Evolutionary conservation across 176 grass and related monocot genomes (phyloP).

Genomic region (Guadua angustifolia): DNA sequence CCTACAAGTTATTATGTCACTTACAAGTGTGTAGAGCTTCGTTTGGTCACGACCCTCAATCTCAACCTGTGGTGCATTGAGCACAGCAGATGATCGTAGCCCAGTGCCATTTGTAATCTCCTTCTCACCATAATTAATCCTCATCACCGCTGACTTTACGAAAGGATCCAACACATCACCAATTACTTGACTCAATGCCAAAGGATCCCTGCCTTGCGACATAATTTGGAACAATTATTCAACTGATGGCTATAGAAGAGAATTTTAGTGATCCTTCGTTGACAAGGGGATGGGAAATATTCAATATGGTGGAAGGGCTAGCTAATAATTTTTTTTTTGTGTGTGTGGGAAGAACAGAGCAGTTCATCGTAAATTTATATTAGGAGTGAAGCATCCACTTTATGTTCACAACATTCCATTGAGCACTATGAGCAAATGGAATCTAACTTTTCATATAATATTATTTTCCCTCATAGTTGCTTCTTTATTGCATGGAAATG

Average conservation of each 20-base stretch:
- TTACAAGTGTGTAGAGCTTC: conserved; percentile 97
- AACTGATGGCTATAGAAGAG: conserved; percentile 28
- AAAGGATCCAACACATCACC: conserved; percentile 96
- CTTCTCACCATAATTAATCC: conserved; percentile 74
- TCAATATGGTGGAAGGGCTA: conserved; percentile 45
- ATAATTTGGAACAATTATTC: conserved; percentile 43
- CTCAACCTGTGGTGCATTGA: conserved; percentile 64
- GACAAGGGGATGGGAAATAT: conserved; percentile 39
- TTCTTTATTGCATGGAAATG: conserved; percentile 50
- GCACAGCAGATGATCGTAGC: conserved; percentile 66
- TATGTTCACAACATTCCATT: conserved; percentile 82
- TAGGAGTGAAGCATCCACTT: conserved; percentile 68
- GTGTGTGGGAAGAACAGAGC: conserved; percentile 48
- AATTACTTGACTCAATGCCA: conserved; percentile 83
- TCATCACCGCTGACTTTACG: conserved; percentile 66
- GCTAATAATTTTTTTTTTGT: conserved; percentile 35
- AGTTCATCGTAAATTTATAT: conserved; percentile 72
- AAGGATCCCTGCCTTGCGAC: conserved; percentile 81
- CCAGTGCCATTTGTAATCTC: conserved; percentile 91
- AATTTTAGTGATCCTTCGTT: conserved; percentile 44
- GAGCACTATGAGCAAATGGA: conserved; percentile 68
- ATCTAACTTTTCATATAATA: conserved; percentile 69
- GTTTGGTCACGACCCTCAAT: conserved; percentile 69
- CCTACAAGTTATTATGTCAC: conserved; percentile 55
- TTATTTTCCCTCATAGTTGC: conserved; percentile 58